Base-by-base conservation (phyloP, 441 rosid genomes). In the Sinapis alba region DNA sequence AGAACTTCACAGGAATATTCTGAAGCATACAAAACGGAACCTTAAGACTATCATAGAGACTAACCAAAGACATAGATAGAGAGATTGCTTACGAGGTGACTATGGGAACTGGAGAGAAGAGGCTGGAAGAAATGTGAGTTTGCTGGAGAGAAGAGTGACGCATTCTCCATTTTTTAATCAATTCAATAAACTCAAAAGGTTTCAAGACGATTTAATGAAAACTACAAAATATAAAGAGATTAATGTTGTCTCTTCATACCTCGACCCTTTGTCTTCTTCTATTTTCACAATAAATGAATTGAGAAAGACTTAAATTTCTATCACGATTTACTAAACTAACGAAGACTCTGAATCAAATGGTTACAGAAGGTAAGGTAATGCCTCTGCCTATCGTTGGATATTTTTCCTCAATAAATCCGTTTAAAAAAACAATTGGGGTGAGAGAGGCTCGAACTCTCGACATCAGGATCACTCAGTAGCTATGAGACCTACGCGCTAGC, bases 401-500 rank as follows among this genome's bases (percentile, higher is more conserved):
- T 38, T 38, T 38, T 38, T 38, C n/a, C 8, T 30, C 36, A 4
- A 38, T 38, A 38, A 38, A 38, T 38, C n/a, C n/a, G n/a, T n/a
- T n/a, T n/a, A n/a, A n/a, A n/a, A n/a, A n/a, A n/a, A n/a, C n/a
- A 38, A 0, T 13, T 90, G 97, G 96, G 94, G 91, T 85, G 93
- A 92, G 97, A 90, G 95, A 91, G 91, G 96, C 91, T 93, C 92
- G 90, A 89, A 89, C 93, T 89, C 95, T 87, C 93, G 92, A 95
- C 96, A 98, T 86, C 97, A 88, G 90, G 98, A 90, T 86, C 5
- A 77, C 97, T 89, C 92, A 66, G 70, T 36, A 82, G 97, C 95
- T 92, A 92, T 94, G 97, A 94, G 97, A 90, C 98, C 96, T 90
- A 92, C 93, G 92, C 96, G 94, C 94, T 89, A 96, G 90, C 99